Conservation (phyloP, 176 grass and related monocot species). For the Metroxylon sagu region DNA sequence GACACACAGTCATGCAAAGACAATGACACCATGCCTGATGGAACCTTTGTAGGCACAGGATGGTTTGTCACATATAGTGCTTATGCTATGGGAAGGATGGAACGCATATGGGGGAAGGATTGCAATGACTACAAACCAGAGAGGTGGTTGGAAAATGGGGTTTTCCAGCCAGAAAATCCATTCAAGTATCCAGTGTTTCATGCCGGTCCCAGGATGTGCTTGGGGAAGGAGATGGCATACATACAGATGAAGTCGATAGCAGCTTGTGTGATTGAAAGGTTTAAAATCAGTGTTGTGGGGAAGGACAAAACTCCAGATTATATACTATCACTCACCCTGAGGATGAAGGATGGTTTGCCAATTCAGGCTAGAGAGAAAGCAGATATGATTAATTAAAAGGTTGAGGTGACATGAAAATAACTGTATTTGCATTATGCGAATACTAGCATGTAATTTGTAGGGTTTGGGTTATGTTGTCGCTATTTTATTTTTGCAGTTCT, state of each 20-base stretch:
- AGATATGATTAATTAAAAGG: too few relatives aligned
- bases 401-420: too few relatives aligned
- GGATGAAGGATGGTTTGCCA: constrained; percentile 44
- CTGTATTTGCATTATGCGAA: too few relatives aligned
- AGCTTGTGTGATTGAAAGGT: constrained; percentile 39
- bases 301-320: constrained; percentile 19
- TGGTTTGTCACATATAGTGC: constrained; percentile 40
- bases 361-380: constrained; percentile 19
- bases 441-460: too few relatives aligned
- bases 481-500: too few relatives aligned
- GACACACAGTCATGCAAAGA: constrained; percentile 36
- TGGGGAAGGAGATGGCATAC: constrained; percentile 76
- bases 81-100: constrained; percentile 38
- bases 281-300: constrained; percentile 23
- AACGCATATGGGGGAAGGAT: constrained; percentile 48
- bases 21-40: constrained; percentile 43
- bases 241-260: constrained; percentile 66
- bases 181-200: constrained; percentile 56
- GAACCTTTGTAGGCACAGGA: constrained; percentile 41
- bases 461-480: too few relatives aligned
- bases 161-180: constrained; percentile 41
- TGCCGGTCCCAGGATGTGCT: constrained; percentile 47
- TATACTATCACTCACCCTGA: constrained; percentile 36
- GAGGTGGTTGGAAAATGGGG: constrained; percentile 48
- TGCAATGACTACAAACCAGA: constrained; percentile 49